A percentile compares a stretch with the other conserved stretches of the same genome.
phyloP scores from a whole-genome alignment of 371 early-diverging fungal genomes.

The Saksenaea oblongispora region DNA sequence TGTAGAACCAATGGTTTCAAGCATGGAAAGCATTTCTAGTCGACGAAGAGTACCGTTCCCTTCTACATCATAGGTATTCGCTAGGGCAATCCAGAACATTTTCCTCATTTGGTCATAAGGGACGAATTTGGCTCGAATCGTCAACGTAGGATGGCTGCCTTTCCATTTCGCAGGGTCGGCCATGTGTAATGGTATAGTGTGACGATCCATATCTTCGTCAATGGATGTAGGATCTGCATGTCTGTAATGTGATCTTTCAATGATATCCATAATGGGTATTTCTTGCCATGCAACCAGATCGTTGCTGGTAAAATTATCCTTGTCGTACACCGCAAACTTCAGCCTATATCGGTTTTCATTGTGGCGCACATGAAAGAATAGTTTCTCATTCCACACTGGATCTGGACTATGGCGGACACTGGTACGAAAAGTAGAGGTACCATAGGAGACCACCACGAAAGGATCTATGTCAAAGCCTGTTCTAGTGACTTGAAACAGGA shows the following conservation, averaged over 20 bases:
- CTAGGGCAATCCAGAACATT: conserved; percentile 75
- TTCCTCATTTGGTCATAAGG: conserved; percentile 66
- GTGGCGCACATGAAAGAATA: conserved; percentile 67
- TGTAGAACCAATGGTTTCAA: conserved; percentile 76
- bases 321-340: conserved; percentile 75
- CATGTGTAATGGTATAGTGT: conserved; percentile 41
- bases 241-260: conserved; percentile 17
- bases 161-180: conserved; percentile 39
- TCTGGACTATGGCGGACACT: conserved; percentile 66
- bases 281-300: conserved; percentile 68
- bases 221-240: conserved; percentile 18
- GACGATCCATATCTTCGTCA: conserved; percentile 48
- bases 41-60: conserved; percentile 52
- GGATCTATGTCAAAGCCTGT: conserved; percentile 84
- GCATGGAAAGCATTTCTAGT: conserved; percentile 72
- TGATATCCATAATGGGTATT: conserved; percentile 43
- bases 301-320: conserved; percentile 75
- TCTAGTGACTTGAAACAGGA: conserved; percentile 38
- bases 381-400: conserved; percentile 72
- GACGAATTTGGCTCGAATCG: conserved; percentile 63
- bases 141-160: conserved; percentile 46
- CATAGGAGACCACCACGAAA: conserved; percentile 77
- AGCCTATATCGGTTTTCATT: conserved; percentile 60
- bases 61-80: conserved; percentile 67
- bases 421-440: conserved; percentile 71